Base-by-base conservation (phyloP, 192 early-diverging fungal genomes). In the Martensiomyces pterosporus region DNA sequence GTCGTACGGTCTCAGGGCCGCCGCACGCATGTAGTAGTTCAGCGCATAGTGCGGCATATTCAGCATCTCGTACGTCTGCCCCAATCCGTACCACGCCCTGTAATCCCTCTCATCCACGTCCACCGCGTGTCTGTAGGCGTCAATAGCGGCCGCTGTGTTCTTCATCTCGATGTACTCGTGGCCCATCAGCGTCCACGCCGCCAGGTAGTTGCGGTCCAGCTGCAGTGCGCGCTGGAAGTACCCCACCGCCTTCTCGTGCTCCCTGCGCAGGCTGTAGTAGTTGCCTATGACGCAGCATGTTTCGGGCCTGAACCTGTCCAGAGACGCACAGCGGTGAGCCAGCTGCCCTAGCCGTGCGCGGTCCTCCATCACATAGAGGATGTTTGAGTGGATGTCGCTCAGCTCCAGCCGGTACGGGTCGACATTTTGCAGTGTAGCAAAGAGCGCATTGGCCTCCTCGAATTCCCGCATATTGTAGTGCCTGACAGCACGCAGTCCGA, bases 91-190 rank as follows among this genome's bases (percentile, higher is more conserved):
- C 93, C 95, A 98, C 8, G 91, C 89, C 22, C 91, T 77, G 64
- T 84, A 93, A 55, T 97, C 92, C 16, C 79, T 60, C 23, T 79
- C 73, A 27, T 91, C 86, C 24, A 86, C 77, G 33, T 92, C 90
- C 75, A 90, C 72, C 0, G 91, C 95, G 42, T 84, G 69, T 23
- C 89, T 76, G 53, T 97, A 97, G 6, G 89, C 85, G 58, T 94
- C 89, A 4, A 94, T 79, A 1, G 93, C 96, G 4, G 89, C 90
- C 22, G 88, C 75, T 0, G 85, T 82, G 52, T 93, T 93, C 47
- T 93, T 93, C 54, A 93, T 50, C 59, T 98, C 93, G 24, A 98
- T 70, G 51, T 91, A 96, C 63, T 94, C 91, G 55, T 97, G 93
- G 2, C 94, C 96, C 77, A 98, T 77, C 47, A 99, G 75, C 1